These are phyloP conservation scores for Saccharomycopsis hybrid DNA, from an alignment of 1,139 yeast species.

Conservation along the genomic window DNA sequence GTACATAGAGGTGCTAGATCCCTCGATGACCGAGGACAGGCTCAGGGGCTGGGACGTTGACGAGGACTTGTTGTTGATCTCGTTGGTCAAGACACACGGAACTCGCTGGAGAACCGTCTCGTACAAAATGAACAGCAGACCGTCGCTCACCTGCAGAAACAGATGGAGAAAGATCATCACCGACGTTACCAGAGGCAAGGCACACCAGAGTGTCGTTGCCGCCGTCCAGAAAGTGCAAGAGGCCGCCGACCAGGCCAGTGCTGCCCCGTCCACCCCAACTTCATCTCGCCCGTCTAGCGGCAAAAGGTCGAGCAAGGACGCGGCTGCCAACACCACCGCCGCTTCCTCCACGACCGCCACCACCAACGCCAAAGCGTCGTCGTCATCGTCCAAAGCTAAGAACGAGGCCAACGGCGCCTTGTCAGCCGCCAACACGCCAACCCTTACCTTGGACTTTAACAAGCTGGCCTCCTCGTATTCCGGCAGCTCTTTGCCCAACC, in stretches of 20 bases:
- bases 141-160: slow-evolving; percentile 85
- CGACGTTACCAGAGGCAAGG: slow-evolving; percentile 60
- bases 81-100: slow-evolving; percentile 66
- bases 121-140: slow-evolving; percentile 64
- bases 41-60: slow-evolving; percentile 73
- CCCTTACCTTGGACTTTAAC: not conserved
- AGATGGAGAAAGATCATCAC: slow-evolving; percentile 87
- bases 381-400: not conserved
- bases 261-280: no score
- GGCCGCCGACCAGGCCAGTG: no score
- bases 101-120: slow-evolving; percentile 89
- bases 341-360: not conserved
- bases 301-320: no score
- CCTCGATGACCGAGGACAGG: slow-evolving; percentile 63
- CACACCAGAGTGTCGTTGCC: slow-evolving; percentile 26
- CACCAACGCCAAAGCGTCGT: not conserved
- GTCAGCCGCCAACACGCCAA: no score
- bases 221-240: slow-evolving; percentile 11
- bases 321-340: no score
- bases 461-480: not conserved
- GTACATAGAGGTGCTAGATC: slow-evolving; percentile 83
- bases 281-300: no score
- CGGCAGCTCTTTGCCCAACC: not conserved
- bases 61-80: slow-evolving; percentile 66
- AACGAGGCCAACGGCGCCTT: no score